phyloP scores from a whole-genome alignment of 352 stramenopile species.

The Globisporangium barbulae region DNA sequence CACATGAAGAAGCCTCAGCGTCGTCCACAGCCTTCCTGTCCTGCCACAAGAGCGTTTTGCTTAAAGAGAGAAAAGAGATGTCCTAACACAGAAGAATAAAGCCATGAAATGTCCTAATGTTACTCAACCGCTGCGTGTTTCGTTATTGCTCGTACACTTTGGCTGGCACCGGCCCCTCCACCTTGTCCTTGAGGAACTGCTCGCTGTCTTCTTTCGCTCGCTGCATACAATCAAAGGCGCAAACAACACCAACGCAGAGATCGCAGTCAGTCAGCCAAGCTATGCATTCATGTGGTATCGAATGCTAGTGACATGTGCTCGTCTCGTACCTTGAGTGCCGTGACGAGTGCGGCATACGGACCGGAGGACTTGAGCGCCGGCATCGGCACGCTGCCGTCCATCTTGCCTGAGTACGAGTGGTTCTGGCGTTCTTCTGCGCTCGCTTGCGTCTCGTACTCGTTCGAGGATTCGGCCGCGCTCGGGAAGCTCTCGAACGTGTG shows the following conservation, averaged over 20 bases:
- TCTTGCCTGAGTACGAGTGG: conserved; percentile 63
- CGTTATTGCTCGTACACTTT: conserved; percentile 62
- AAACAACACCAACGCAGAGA: neutral
- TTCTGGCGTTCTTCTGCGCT: conserved; percentile 45
- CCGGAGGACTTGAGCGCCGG: conserved; percentile 41
- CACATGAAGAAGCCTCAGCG: neutral
- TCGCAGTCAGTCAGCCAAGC: neutral
- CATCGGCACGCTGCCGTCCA: conserved; percentile 62
- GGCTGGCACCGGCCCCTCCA: conserved; percentile 68
- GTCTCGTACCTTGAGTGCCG: conserved; percentile 58
- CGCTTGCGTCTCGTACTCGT: conserved; percentile 45
- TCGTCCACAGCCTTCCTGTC: conserved; percentile 2
- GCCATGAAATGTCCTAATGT: neutral
- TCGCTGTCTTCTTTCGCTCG: conserved; percentile 80
- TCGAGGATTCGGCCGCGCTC: conserved; percentile 47
- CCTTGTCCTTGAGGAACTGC: conserved; percentile 74
- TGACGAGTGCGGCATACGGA: conserved; percentile 50
- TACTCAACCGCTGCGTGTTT: neutral
- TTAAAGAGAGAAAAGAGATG: neutral
- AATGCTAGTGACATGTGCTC: neutral
- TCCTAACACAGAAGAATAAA: neutral
- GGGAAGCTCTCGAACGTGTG: conserved; percentile 72
- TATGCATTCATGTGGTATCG: neutral
- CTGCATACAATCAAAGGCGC: conserved; percentile 23
- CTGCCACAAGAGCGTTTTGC: neutral